Evolutionary conservation across 148 eudicot genomes (phyloP).

Genomic region (Pharnaceum exiguum): DNA sequence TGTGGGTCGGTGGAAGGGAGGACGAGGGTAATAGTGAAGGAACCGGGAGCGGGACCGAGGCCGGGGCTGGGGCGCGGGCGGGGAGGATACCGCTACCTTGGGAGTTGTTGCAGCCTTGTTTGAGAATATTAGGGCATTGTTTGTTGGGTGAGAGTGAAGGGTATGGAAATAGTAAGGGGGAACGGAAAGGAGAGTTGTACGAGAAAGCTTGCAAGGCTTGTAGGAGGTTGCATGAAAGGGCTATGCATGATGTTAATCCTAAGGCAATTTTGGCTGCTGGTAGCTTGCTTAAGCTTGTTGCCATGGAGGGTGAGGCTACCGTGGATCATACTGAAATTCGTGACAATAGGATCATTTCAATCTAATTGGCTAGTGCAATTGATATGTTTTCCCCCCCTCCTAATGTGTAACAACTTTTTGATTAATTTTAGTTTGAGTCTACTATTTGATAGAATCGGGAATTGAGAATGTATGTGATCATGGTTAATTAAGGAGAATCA

Average conservation of each 20-base stretch:
- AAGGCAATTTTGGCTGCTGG: slow-evolving; percentile 68
- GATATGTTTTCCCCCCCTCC: too few species aligned
- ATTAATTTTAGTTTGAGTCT: too few species aligned
- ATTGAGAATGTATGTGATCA: too few species aligned
- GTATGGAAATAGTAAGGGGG: too few species aligned
- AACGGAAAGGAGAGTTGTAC: slow-evolving; percentile 27
- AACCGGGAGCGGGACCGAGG: neutral
- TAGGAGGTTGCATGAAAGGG: slow-evolving; percentile 52
- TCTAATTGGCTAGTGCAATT: slow-evolving; percentile 9
- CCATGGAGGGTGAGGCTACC: slow-evolving; percentile 25
- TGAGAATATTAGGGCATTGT: slow-evolving; percentile 84
- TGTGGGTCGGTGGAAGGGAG: slow-evolving; percentile 42
- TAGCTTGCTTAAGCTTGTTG: slow-evolving; percentile 58
- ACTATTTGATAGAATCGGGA: too few species aligned
- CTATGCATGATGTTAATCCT: slow-evolving; percentile 67
- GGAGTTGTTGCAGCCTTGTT: slow-evolving; percentile 71
- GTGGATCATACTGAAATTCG: slow-evolving; percentile 62
- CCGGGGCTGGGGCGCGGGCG: neutral
- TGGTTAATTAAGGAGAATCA: too few species aligned
- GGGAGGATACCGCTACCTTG: slow-evolving; percentile 69
- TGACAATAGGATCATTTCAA: slow-evolving; percentile 30
- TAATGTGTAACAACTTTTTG: too few species aligned
- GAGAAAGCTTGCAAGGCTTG: slow-evolving; percentile 62
- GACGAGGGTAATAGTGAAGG: neutral
- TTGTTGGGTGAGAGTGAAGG: slow-evolving; percentile 33